These are phyloP conservation scores for Alternaria angustiovoidea DNA, from an alignment of 2,329 filamentous ascomycete species.

Conservation along the genomic window DNA sequence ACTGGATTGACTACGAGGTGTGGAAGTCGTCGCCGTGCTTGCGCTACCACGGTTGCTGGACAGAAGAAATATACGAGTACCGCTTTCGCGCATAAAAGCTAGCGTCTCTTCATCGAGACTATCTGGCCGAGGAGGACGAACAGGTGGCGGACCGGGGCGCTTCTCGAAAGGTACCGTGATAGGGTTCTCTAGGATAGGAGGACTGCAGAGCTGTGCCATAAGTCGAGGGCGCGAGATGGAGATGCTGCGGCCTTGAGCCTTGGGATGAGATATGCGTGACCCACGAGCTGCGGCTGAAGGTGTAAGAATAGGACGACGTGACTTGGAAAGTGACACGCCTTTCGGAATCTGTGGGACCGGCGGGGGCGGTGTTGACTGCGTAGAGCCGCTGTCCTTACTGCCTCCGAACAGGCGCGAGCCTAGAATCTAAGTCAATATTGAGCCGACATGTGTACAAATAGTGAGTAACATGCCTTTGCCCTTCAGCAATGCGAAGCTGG, in stretches of 20 bases:
- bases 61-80: constrained; percentile 23
- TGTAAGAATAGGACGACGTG: constrained; percentile 4
- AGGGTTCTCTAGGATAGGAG: constrained; percentile 6
- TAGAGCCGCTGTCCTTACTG: background rate
- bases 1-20: constrained; percentile 10
- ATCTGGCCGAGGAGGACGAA: constrained; percentile 24
- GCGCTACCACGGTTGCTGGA: constrained; percentile 12
- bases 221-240: constrained; percentile 28
- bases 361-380: constrained; percentile 22
- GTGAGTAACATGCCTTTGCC: background rate
- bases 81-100: constrained; percentile 23
- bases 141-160: constrained; percentile 20
- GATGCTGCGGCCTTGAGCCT: background rate
- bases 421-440: constrained; percentile 1
- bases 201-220: constrained; percentile 8
- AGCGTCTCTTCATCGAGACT: constrained; percentile 26
- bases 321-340: constrained; percentile 2
- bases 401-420: constrained; percentile 29
- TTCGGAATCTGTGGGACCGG: constrained; percentile 26
- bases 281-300: constrained; percentile 5
- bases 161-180: constrained; percentile 22
- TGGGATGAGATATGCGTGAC: constrained; percentile 9
- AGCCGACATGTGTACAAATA: background rate
- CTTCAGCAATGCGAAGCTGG: constrained; percentile 1
- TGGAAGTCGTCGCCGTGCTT: constrained; percentile 17